phyloP scores from a whole-genome alignment of 2,329 filamentous ascomycete genomes.

The Colletotrichum noveboracense region DNA sequence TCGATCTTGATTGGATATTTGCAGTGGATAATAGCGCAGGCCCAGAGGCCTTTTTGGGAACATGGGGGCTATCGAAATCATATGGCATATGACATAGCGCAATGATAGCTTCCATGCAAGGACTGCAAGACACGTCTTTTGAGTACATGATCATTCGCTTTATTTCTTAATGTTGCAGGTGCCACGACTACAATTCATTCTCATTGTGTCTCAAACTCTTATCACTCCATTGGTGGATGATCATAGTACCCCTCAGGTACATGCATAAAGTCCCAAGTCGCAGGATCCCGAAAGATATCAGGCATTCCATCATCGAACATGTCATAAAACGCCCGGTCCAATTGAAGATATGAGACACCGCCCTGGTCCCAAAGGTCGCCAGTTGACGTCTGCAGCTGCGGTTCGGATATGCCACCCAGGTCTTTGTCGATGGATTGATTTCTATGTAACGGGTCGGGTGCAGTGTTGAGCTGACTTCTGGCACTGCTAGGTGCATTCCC shows the following conservation, averaged over 20 bases:
- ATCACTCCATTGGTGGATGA: neutral
- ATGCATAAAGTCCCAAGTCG: neutral
- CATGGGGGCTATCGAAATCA: neutral
- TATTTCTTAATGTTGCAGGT: neutral
- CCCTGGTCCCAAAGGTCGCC: neutral
- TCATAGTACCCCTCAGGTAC: neutral
- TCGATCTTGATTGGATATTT: neutral
- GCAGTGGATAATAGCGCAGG: neutral
- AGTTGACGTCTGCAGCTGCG: neutral
- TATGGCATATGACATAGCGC: neutral
- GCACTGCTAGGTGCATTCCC: neutral
- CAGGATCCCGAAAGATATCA: constrained; percentile 12
- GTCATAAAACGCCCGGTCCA: constrained; percentile 22
- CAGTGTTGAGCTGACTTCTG: neutral
- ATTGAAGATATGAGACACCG: neutral
- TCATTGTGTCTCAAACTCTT: neutral
- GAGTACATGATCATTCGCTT: neutral
- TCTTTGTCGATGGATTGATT: neutral
- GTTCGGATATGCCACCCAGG: neutral
- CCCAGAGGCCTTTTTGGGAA: neutral
- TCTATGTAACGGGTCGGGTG: neutral
- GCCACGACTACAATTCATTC: neutral
- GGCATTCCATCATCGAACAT: constrained; percentile 24
- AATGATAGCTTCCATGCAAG: neutral
- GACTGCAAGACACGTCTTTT: neutral